phyloP scores from a whole-genome alignment of 176 grass and related monocot species.

The Juncus effusus region DNA sequence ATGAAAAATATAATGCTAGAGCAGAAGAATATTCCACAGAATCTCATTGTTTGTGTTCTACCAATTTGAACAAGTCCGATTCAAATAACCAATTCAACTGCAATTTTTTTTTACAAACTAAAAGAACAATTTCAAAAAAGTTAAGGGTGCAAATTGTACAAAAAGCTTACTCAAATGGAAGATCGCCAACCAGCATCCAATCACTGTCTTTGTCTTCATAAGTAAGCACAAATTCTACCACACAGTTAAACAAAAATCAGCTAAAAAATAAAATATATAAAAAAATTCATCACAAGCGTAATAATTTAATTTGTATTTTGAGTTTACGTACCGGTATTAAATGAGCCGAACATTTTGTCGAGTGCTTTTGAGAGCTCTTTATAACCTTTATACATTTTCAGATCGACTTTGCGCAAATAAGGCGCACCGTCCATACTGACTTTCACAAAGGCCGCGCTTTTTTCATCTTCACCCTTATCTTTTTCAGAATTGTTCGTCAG shows the following conservation, averaged over 20 bases:
- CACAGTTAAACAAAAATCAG: neutral
- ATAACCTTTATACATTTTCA: conserved; percentile 38
- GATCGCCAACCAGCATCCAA: conserved; percentile 48
- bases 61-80: no score
- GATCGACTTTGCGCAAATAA: conserved; percentile 42
- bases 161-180: conserved; percentile 38
- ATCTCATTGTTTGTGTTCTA: no score
- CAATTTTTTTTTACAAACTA: no score
- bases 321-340: conserved; percentile 25
- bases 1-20: no score
- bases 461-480: conserved; percentile 31
- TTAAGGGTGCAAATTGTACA: neutral
- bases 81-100: no score
- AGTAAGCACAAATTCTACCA: conserved; percentile 36
- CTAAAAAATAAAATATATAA: conserved; percentile 8
- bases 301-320: conserved; percentile 13
- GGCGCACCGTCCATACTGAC: conserved; percentile 47
- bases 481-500: conserved; percentile 35
- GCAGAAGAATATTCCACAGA: no score
- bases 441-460: conserved; percentile 35
- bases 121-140: neutral
- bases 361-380: conserved; percentile 37
- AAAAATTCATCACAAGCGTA: conserved; percentile 16
- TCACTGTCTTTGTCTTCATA: conserved; percentile 46
- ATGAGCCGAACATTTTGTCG: conserved; percentile 39